Evolutionary conservation across 345 rosid species (phyloP).

Genomic region (Eucalyptus sideroxylon): DNA sequence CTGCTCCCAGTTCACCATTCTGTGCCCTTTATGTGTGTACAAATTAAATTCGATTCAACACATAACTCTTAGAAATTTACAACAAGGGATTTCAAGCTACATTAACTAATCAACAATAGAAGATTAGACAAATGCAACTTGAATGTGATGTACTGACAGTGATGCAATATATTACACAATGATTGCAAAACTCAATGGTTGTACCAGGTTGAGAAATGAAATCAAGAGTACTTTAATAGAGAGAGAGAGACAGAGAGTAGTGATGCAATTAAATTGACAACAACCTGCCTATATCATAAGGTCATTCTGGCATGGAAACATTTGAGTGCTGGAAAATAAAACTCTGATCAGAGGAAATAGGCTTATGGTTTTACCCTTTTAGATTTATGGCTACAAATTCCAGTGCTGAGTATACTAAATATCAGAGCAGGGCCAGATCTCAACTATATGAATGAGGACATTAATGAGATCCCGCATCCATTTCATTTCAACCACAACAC

Average conservation of each 20-base stretch:
- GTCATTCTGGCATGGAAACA: neutral
- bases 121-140: neutral
- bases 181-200: neutral
- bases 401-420: neutral
- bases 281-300: neutral
- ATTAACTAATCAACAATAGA: neutral
- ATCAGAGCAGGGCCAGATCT: neutral
- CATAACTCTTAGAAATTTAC: neutral
- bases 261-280: neutral
- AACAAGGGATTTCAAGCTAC: neutral
- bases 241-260: neutral
- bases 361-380: neutral
- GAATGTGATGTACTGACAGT: neutral
- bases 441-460: neutral
- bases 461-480: neutral
- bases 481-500: neutral
- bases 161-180: neutral
- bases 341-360: neutral
- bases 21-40: neutral
- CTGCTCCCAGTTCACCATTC: neutral
- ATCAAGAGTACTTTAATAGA: neutral
- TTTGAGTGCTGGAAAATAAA: neutral
- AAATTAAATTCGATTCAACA: neutral
- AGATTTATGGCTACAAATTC: neutral
- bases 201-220: neutral